These are phyloP conservation scores for Xerocomus amazonicus DNA, from an alignment of 1,284 basidiomycete species.

Conservation along the genomic window DNA sequence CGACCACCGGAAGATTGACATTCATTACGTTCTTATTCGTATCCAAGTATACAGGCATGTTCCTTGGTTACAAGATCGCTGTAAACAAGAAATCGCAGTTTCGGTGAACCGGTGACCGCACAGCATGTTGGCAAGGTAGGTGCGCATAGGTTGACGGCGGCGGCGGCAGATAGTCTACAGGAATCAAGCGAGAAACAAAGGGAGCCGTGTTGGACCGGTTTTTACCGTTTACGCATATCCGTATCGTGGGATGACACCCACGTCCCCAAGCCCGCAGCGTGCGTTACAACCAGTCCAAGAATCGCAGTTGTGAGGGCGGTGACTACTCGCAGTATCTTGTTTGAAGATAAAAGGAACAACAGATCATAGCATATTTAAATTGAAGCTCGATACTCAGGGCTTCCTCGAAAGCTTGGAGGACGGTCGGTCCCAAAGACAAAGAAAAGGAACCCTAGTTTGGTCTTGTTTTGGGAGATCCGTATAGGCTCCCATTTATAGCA, in stretches of 20 bases:
- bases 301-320: conserved; percentile 9
- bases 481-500: conserved; percentile 11
- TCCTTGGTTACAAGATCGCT: neutral
- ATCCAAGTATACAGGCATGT: neutral
- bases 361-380: too few relatives aligned
- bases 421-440: too few relatives aligned
- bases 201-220: neutral
- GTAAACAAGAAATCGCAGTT: neutral
- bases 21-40: neutral
- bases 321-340: neutral
- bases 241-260: neutral
- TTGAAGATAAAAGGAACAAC: too few relatives aligned
- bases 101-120: conserved; percentile 6
- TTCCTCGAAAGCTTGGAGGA: neutral
- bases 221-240: neutral
- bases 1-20: conserved; percentile 15
- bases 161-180: conserved; percentile 1
- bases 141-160: neutral
- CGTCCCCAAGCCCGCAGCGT: neutral
- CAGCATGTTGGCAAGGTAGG: conserved; percentile 7
- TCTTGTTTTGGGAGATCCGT: neutral
- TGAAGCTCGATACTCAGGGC: too few relatives aligned
- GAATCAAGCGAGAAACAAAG: neutral
- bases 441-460: neutral
- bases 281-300: neutral